Evolutionary conservation across 139 green algal species (phyloP), one percentile per base, ranked within the genome.

Genomic region (Tetraselmis chui): DNA sequence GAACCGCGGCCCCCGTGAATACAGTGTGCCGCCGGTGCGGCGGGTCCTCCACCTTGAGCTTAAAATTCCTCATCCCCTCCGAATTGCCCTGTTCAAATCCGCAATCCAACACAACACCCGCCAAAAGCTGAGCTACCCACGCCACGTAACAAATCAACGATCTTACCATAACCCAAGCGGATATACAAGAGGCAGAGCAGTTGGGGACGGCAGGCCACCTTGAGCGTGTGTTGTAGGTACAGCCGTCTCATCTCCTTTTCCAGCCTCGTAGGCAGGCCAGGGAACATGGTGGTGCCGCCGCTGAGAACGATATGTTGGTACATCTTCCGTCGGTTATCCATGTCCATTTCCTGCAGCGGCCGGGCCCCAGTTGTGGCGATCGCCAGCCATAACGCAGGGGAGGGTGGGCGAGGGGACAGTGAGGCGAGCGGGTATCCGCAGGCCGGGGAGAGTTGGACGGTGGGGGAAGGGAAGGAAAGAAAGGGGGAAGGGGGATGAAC

Each of bases 281-380:
- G 88, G 74, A 90, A 93, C 92, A 96, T 95, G 29, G 90, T 93
- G 78, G 45, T 87, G 26, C 93, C 93, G 23, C 93, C 93, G 81
- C 87, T 93, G 29, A 97, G 79, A 2, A 97, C 89, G 28, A 97
- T 92, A 81, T 95, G 88, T 59, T 90, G 80, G 86, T 96, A 96
- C 77, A 97, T 81, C 30, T 45, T 30, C 81, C 90, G 88, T 27
- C 93, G 89, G 82, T 93, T 95, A 87, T 97, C 92, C 25, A 97
- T 92, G 86, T 93, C 91, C 85, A 88, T 91, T 1, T 94, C 93
- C 90, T 97, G 91, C 58, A 59, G 23, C n/a, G n/a, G n/a, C n/a
- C n/a, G n/a, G n/a, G n/a, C n/a, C n/a, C n/a, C n/a, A n/a, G n/a
- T n/a, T n/a, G n/a, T n/a, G n/a, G n/a, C n/a, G n/a, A n/a, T n/a